Conservation (phyloP, 208 protist genomes). For the Acanthamoeba divionensis region DNA sequence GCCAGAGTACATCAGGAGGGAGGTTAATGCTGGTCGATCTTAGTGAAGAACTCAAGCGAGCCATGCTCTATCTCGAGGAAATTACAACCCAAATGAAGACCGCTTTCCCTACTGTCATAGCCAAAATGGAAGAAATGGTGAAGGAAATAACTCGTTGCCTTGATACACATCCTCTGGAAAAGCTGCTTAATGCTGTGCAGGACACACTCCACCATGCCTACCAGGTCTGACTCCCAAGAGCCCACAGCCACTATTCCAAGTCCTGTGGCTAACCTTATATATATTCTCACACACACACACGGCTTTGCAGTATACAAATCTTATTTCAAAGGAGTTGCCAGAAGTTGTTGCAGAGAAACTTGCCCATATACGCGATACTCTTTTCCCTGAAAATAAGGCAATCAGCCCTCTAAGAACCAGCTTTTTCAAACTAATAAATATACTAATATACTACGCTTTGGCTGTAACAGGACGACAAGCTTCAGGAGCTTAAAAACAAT, state of each 20-base stretch:
- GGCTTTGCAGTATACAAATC: background rate
- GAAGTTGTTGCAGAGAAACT: background rate
- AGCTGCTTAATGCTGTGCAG: background rate
- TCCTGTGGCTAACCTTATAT: too few species aligned
- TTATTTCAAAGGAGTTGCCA: background rate
- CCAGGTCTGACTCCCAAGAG: too few species aligned
- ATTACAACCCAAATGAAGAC: background rate
- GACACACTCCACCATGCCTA: background rate
- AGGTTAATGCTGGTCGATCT: background rate
- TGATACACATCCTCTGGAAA: background rate
- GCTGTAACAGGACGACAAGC: background rate
- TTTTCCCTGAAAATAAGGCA: too few species aligned
- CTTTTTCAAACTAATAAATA: too few species aligned
- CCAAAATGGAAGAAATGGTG: conserved; percentile 26
- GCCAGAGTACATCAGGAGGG: background rate
- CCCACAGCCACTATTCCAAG: too few species aligned
- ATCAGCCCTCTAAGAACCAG: too few species aligned
- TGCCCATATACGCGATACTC: background rate
- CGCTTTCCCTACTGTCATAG: background rate
- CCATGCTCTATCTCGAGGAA: background rate
- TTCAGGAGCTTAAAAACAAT: background rate
- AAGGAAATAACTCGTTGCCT: conserved; percentile 4
- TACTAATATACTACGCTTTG: too few species aligned
- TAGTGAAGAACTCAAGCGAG: background rate
- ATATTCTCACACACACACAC: background rate